Evolutionary conservation across 2,329 filamentous ascomycete species (phyloP).

Genomic region (Ceratocystis huliohia): DNA sequence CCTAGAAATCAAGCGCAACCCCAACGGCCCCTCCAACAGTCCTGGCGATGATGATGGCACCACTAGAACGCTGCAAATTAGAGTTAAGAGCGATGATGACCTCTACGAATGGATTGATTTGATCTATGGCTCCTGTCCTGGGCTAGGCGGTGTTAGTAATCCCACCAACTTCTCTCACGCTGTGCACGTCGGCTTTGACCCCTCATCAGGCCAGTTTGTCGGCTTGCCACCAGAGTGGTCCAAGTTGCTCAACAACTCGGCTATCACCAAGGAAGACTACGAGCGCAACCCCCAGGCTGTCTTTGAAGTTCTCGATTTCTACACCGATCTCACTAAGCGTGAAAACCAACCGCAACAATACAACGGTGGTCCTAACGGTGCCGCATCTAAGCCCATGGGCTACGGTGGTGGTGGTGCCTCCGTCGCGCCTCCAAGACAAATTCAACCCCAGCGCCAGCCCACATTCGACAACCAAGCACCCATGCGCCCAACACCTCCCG

Average conservation of each 20-base stretch:
- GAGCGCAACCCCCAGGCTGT: slow-evolving; percentile 86
- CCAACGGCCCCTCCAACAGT: slow-evolving; percentile 55
- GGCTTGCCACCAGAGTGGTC: slow-evolving; percentile 95
- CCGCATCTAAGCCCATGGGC: slow-evolving; percentile 55
- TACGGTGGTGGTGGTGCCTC: slow-evolving; percentile 43
- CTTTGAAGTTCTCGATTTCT: slow-evolving; percentile 72
- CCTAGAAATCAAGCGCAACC: slow-evolving; percentile 77
- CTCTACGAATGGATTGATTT: slow-evolving; percentile 98
- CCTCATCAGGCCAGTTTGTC: slow-evolving; percentile 86
- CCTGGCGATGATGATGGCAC: slow-evolving; percentile 68
- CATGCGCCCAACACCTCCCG: slow-evolving; percentile 15
- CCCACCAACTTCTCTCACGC: slow-evolving; percentile 96
- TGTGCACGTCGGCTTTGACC: slow-evolving; percentile 95
- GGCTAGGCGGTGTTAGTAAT: slow-evolving; percentile 96
- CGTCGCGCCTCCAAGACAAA: slow-evolving; percentile 56
- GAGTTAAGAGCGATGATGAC: slow-evolving; percentile 89
- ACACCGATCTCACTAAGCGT: slow-evolving; percentile 69
- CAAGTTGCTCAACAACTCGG: slow-evolving; percentile 86
- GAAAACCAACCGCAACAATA: slow-evolving; percentile 58
- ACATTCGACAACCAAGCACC: slow-evolving; percentile 24
- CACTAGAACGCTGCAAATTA: slow-evolving; percentile 75
- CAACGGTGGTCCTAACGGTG: slow-evolving; percentile 40
- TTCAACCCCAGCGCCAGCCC: slow-evolving; percentile 32
- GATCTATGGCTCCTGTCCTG: slow-evolving; percentile 91
- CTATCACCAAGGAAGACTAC: slow-evolving; percentile 97